Evolutionary conservation across 345 rosid species (phyloP), one percentile per base, ranked within the genome.

Genomic region (Brassica juncea): DNA sequence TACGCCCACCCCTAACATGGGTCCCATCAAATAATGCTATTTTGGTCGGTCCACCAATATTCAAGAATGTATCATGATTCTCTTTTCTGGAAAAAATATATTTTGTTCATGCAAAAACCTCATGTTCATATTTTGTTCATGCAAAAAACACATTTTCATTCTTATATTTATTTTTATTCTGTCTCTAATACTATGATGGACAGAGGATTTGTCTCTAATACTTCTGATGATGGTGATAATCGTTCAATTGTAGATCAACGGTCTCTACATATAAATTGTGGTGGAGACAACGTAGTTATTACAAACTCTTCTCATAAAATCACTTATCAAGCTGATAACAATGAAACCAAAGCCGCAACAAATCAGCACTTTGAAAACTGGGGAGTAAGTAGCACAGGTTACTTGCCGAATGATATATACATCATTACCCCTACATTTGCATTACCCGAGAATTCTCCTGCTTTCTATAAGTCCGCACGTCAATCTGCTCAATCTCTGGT

Each of bases 401-500:
- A 49, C 70, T 62, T 77, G 47, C 0, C 63, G 8, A 37, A 44
- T 58, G 62, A 78, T 65, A 14, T 0, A 5, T 74, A 68, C 73
- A 0, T 11, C 4, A 8, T 35, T 59, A 16, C 63, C 34, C 47
- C 12, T 15, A 21, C 0, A 23, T 34, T 11, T 57, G 1, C 25
- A 25, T 15, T 3, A 4, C n/a, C 42, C 0, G 66, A 35, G 30
- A 37, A 80, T 27, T 14, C 27, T 75, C 42, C 76, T 28, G 70
- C 77, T 12, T 57, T 87, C 8, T 86, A 91, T 35, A 77, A 30
- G 23, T 78, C 71, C 0, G 97, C 90, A 14, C 89, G 97, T 10
- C 78, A 82, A 34, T 77, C 93, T 70, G 85, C 95, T 57, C 70
- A 85, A 28, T 86, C 90, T 5, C 88, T 92, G 1, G 84, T 87